Evolutionary conservation across 345 rosid genomes (phyloP).

Genomic region (Hevea brasiliensis): DNA sequence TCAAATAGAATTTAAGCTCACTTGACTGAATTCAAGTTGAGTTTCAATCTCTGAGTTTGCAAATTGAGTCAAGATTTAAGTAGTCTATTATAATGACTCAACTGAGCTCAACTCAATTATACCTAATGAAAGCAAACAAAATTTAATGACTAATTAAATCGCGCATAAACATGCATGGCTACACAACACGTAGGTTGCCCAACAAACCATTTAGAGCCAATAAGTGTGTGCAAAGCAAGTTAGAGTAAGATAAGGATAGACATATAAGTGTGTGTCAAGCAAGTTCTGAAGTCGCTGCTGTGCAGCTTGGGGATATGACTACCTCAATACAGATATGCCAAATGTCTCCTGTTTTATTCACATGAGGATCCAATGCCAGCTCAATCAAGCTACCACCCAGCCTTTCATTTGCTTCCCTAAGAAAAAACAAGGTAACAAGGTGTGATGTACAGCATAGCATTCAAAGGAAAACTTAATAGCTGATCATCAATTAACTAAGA

Average conservation of each 20-base stretch:
- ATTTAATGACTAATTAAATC: not conserved
- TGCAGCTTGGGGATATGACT: conserved; percentile 17
- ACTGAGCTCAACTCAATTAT: not conserved
- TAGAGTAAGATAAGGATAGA: not conserved
- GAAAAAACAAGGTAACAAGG: not conserved
- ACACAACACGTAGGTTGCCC: not conserved
- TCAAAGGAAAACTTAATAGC: not conserved
- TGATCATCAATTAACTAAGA: not conserved
- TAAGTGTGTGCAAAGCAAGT: not conserved
- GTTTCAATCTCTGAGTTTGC: no score
- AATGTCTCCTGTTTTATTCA: conserved; percentile 80
- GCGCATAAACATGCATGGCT: not conserved
- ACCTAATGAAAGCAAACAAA: not conserved
- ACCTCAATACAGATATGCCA: conserved; percentile 92
- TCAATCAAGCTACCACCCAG: conserved; percentile 53
- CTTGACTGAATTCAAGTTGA: not conserved
- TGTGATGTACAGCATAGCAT: not conserved
- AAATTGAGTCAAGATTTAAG: not conserved
- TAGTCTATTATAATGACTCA: not conserved
- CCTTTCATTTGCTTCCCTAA: conserved; percentile 40
- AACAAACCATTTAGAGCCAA: not conserved
- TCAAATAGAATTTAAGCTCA: no score
- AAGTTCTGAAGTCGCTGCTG: not conserved
- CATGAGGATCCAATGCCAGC: conserved; percentile 63
- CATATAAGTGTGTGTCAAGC: not conserved